Conservation (phyloP, 2,329 filamentous ascomycete genomes). For the Lanzia echinophila region DNA sequence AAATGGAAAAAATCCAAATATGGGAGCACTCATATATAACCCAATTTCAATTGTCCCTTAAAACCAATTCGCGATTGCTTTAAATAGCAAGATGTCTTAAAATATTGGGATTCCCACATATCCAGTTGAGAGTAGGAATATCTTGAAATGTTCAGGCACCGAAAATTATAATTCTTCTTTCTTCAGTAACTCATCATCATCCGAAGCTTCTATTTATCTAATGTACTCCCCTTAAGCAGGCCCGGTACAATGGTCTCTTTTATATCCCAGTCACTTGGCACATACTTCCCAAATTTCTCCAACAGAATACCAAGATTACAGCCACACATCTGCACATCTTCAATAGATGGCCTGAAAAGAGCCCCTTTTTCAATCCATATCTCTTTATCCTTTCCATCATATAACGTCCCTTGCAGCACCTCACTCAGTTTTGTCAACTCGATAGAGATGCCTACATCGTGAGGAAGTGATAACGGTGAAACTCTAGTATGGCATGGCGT, state of each 20-base stretch:
- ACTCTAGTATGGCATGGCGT: constrained; percentile 19
- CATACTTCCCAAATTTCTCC: constrained; percentile 9
- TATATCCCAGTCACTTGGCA: constrained; percentile 16
- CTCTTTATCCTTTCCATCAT: constrained; percentile 15
- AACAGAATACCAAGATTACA: constrained; percentile 24
- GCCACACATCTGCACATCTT: constrained; percentile 29
- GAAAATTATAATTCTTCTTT: no score
- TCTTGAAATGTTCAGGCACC: no score
- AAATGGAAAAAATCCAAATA: no score
- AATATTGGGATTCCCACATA: no score
- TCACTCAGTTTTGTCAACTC: constrained; percentile 25
- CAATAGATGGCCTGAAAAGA: constrained; percentile 18
- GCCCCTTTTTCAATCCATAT: constrained; percentile 19
- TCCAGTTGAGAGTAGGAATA: no score
- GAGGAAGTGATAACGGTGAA: not conserved
- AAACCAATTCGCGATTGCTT: no score
- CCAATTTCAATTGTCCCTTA: no score
- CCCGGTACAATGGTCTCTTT: constrained; percentile 16
- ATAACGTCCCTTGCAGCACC: not conserved
- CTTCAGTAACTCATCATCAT: no score
- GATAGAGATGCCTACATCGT: constrained; percentile 10
- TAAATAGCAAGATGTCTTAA: no score
- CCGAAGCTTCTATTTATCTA: no score
- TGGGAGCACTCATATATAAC: no score
- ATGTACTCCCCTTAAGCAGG: constrained; percentile 14